Percentiles rank a stretch among this genome's conserved stretches.
These are phyloP conservation scores for Penicillium soppii DNA, from an alignment of 495 filamentous ascomycete genomes.

Conservation along the genomic window DNA sequence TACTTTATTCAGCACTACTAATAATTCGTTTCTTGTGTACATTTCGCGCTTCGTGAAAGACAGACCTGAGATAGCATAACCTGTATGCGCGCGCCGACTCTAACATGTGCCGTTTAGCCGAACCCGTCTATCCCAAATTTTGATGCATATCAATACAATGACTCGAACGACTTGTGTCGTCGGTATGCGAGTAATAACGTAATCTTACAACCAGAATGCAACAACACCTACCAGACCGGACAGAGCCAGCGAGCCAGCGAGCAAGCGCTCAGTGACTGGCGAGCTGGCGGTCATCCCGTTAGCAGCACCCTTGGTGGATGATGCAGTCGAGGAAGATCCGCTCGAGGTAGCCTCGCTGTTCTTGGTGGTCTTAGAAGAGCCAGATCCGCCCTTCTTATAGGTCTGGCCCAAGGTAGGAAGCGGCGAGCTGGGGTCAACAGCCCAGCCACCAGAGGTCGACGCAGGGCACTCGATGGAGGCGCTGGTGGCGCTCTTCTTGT, in stretches of 20 bases:
- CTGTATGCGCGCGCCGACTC: constrained; percentile 8
- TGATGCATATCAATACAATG: constrained; percentile 25
- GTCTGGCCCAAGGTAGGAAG: constrained; percentile 65
- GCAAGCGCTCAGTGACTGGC: constrained; percentile 21
- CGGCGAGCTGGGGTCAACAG: constrained; percentile 62
- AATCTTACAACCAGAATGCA: constrained; percentile 23
- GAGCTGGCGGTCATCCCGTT: constrained; percentile 13
- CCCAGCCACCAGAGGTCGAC: constrained; percentile 68
- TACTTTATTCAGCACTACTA: not conserved
- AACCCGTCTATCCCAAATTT: constrained; percentile 16
- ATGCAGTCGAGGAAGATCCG: constrained; percentile 13
- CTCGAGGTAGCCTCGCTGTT: constrained; percentile 1
- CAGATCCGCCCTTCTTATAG: constrained; percentile 15
- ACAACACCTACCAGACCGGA: constrained; percentile 21
- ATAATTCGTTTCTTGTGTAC: constrained; percentile 9
- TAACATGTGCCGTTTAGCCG: not conserved
- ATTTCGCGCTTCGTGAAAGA: constrained; percentile 3
- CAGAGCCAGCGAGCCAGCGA: constrained; percentile 20
- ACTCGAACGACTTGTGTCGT: not conserved
- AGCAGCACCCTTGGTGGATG: constrained; percentile 21
- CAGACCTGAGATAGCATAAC: constrained; percentile 4
- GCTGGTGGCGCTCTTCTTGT: constrained; percentile 60
- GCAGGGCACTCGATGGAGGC: constrained; percentile 62
- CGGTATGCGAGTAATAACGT: not conserved
- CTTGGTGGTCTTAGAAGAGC: constrained; percentile 3